Percentiles rank a stretch among this genome's conserved stretches.
phyloP scores from a whole-genome alignment of 2,329 filamentous ascomycete species.

The Nothophoma quercina region DNA sequence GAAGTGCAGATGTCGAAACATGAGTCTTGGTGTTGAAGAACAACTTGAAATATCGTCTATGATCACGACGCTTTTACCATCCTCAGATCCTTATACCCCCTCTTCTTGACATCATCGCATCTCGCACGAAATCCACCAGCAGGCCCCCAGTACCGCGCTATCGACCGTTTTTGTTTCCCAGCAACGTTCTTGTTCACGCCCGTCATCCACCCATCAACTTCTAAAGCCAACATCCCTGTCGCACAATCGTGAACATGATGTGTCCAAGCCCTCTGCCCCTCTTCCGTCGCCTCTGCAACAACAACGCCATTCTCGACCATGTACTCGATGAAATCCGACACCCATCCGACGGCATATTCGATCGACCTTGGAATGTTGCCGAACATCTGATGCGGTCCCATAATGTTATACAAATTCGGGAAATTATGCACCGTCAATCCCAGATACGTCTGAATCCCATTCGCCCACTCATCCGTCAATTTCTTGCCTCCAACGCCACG shows the following conservation, averaged over 20 bases:
- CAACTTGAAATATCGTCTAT: too few relatives aligned
- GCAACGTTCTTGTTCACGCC: slow-evolving; percentile 62
- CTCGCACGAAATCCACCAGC: slow-evolving; percentile 54
- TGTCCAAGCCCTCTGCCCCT: slow-evolving; percentile 55
- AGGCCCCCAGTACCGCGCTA: slow-evolving; percentile 58
- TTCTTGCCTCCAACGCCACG: slow-evolving; percentile 21
- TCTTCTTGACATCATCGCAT: slow-evolving; percentile 33
- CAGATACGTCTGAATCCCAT: slow-evolving; percentile 36
- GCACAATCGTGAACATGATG: slow-evolving; percentile 59
- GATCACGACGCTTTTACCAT: slow-evolving; percentile 18
- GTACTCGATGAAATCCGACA: slow-evolving; percentile 47
- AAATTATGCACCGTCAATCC: slow-evolving; percentile 37
- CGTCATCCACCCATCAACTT: slow-evolving; percentile 64
- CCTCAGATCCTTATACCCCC: slow-evolving; percentile 31
- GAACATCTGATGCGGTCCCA: slow-evolving; percentile 12
- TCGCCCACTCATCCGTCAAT: slow-evolving; percentile 26
- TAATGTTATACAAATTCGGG: slow-evolving; percentile 23
- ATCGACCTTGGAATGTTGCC: slow-evolving; percentile 49
- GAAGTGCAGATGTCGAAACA: background rate
- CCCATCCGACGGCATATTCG: slow-evolving; percentile 54
- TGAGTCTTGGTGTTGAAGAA: background rate
- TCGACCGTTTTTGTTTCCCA: slow-evolving; percentile 50
- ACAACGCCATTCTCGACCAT: slow-evolving; percentile 45
- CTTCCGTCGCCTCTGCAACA: slow-evolving; percentile 51
- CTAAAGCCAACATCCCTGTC: slow-evolving; percentile 54